Evolutionary conservation across 2,329 filamentous ascomycete genomes (phyloP), one percentile per base, ranked within the genome.

Genomic region (Calonectria multiphialidica): DNA sequence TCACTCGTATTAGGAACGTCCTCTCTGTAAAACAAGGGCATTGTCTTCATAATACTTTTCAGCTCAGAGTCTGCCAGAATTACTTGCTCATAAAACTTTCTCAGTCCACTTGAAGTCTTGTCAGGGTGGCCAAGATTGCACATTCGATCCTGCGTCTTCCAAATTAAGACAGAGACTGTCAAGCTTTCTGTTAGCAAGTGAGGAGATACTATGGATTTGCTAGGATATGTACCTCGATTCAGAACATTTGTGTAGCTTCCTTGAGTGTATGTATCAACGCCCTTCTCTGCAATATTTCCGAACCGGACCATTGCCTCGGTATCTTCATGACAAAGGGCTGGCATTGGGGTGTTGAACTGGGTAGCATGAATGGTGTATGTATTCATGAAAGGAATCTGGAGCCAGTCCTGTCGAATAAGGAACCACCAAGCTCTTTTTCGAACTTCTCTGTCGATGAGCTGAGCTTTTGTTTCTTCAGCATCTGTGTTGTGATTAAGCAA

Each of bases 371-470:
- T 40, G 9, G 66, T 57, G 44, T 67, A 68, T 2, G 69, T 71
- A 30, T 71, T 71, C 30, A 67, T 65, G 25, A 67, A 71, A 12
- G 69, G 69, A 16, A 71, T 71, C 16, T 71, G 69, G 23, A 71
- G 69, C 69, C 69, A 71, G 25, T 71, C 63, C 35, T 71, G 69
- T 18, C 69, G 63, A 10, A 68, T 45, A 1, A 71, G 64, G 40
- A 71, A 71, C 69, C 69, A 71, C 69, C 69, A 71, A 1, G 66
- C 47, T 12, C 69, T 30, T 12, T 71, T 71, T 4, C 64, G 61
- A 2, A 71, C 45, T 4, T 71, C 69, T 15, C 55, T 61, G 10
- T 71, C 69, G 8, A 71, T 50, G 15, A 71, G 45, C 13, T 40
- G 53, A 3, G 10, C n/a, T 4, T 23, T 35, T 6, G 33, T 40